phyloP scores from a whole-genome alignment of 2,329 filamentous ascomycete species.

The Claviceps paspali region DNA sequence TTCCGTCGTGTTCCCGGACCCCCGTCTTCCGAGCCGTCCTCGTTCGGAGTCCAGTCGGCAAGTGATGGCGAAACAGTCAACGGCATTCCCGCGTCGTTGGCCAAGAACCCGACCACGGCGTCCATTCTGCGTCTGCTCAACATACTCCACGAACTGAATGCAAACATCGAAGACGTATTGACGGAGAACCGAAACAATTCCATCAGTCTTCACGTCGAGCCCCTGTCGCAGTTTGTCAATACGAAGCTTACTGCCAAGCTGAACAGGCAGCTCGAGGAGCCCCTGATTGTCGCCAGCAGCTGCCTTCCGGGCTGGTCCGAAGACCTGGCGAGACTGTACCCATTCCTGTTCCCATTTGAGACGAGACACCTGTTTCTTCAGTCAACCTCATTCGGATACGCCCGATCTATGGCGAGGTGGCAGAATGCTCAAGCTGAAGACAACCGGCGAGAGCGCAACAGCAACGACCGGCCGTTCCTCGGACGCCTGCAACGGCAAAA shows the following conservation, averaged over 20 bases:
- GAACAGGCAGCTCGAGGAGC: conserved; percentile 92
- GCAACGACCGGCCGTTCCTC: conserved; percentile 84
- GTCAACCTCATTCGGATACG: conserved; percentile 96
- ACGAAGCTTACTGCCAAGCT: conserved; percentile 96
- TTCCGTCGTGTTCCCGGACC: conserved; percentile 78
- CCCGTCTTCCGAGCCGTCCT: conserved; percentile 55
- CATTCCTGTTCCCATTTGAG: conserved; percentile 96
- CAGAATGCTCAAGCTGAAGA: conserved; percentile 77
- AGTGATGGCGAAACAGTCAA: conserved; percentile 37
- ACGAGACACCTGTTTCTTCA: conserved; percentile 93
- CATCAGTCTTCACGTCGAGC: conserved; percentile 61
- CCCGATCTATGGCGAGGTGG: conserved; percentile 93
- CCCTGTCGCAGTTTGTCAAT: conserved; percentile 89
- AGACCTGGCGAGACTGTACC: conserved; percentile 82
- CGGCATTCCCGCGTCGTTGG: conserved; percentile 61
- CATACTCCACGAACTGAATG: conserved; percentile 82
- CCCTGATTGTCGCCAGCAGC: conserved; percentile 89
- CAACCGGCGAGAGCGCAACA: conserved; percentile 64
- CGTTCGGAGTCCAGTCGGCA: conserved; percentile 36
- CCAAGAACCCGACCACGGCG: conserved; percentile 69
- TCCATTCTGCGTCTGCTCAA: conserved; percentile 79
- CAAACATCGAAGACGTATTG: conserved; percentile 82
- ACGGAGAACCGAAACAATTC: conserved; percentile 55
- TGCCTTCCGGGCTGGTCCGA: conserved; percentile 94
- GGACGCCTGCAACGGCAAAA: conserved; percentile 90